Conservation (phyloP, 129 eudicot genomes). For the Flaveria robusta region DNA sequence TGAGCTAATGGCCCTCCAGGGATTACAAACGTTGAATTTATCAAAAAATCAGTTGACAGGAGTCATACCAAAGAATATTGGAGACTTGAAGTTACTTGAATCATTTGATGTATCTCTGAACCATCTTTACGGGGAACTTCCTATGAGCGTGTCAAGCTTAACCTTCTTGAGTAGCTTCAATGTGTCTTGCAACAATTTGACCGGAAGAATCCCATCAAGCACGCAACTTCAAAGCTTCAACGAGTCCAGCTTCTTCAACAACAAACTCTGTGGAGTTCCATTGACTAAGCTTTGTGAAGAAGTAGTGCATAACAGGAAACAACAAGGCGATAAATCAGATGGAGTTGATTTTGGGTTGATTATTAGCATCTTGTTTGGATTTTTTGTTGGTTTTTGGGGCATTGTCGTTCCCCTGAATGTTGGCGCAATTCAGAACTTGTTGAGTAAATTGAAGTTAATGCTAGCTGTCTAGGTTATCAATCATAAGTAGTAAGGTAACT, state of each 20-base stretch:
- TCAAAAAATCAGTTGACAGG: constrained; percentile 44
- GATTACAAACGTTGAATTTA: constrained; percentile 33
- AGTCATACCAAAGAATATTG: constrained; percentile 39
- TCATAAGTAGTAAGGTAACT: background rate
- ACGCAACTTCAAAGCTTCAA: constrained; percentile 8
- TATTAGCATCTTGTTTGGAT: constrained; percentile 4
- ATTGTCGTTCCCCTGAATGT: constrained; percentile 23
- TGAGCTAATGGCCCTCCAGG: constrained; percentile 14
- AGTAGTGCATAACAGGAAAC: background rate
- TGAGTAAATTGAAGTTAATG: background rate
- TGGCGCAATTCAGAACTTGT: background rate
- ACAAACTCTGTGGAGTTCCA: constrained; percentile 15
- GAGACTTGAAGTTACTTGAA: constrained; percentile 40
- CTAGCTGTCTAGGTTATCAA: background rate
- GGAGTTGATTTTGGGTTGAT: constrained; percentile 17
- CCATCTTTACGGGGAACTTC: constrained; percentile 38
- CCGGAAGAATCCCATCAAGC: background rate
- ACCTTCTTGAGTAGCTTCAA: constrained; percentile 7
- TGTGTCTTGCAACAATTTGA: constrained; percentile 6
- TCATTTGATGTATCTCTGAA: constrained; percentile 38
- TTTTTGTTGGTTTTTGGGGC: constrained; percentile 27
- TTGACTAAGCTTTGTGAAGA: constrained; percentile 2
- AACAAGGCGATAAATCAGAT: background rate
- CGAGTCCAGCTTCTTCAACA: too few species aligned
- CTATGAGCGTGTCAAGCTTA: constrained; percentile 22